Evolutionary conservation across 75 land plant genomes (phyloP).

Genomic region (Larix kaempferi): DNA sequence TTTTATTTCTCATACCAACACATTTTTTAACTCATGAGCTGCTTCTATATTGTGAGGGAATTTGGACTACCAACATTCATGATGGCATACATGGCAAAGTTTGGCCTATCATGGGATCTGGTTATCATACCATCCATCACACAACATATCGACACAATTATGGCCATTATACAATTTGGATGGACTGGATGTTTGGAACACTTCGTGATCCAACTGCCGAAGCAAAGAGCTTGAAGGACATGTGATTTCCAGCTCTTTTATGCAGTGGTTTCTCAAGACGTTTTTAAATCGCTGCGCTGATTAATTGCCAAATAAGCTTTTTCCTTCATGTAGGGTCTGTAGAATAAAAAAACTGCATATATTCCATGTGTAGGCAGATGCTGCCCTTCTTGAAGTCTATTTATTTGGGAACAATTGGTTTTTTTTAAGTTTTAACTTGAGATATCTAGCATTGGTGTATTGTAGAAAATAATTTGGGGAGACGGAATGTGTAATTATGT

Average conservation of each 20-base stretch:
- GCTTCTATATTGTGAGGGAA: conserved; percentile 65
- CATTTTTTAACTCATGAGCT: conserved; percentile 75
- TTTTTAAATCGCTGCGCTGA: neutral
- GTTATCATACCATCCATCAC: conserved; percentile 92
- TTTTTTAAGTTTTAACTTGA: neutral
- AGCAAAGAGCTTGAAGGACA: neutral
- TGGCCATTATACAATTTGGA: conserved; percentile 79
- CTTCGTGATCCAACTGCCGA: conserved; percentile 25
- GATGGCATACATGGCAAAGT: conserved; percentile 86
- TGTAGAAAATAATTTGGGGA: too few species aligned
- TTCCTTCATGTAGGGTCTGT: too few species aligned
- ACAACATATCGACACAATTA: conserved; percentile 93
- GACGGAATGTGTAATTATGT: too few species aligned
- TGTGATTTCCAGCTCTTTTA: neutral
- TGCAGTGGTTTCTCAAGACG: neutral
- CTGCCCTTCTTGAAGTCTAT: neutral
- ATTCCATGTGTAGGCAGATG: neutral
- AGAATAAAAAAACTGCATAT: too few species aligned
- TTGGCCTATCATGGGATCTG: conserved; percentile 98
- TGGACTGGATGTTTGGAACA: conserved; percentile 95
- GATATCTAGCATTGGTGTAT: neutral
- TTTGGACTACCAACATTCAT: conserved; percentile 97
- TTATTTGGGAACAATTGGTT: neutral
- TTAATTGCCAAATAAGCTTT: too few species aligned
- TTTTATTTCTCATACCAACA: conserved; percentile 74